These are phyloP conservation scores for Candolleomyces aberdarensis DNA, from an alignment of 768 basidiomycete species.

Conservation along the genomic window DNA sequence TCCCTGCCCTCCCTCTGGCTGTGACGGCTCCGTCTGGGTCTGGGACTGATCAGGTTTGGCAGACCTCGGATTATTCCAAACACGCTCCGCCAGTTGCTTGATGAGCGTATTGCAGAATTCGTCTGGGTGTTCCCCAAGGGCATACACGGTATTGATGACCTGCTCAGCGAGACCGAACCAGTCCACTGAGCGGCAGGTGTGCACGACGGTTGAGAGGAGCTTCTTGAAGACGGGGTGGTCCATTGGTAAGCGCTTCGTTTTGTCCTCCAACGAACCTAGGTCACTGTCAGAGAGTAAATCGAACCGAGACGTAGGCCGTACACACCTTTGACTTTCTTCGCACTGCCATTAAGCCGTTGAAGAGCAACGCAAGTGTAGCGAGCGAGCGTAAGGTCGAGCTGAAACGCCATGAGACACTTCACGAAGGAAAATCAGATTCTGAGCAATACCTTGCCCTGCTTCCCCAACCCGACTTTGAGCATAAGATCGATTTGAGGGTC, in stretches of 20 bases:
- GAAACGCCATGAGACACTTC: not conserved
- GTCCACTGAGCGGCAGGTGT: conserved; percentile 79
- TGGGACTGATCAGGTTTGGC: conserved; percentile 8
- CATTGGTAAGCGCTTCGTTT: conserved; percentile 84
- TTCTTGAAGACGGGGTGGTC: conserved; percentile 81
- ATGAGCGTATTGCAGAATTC: conserved; percentile 76
- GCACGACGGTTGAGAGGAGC: conserved; percentile 76
- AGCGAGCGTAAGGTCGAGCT: conserved; percentile 88
- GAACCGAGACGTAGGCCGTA: not conserved
- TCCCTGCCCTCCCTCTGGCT: conserved; percentile 30
- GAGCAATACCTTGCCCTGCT: conserved; percentile 67
- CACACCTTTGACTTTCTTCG: conserved; percentile 94
- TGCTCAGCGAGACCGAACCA: conserved; percentile 99
- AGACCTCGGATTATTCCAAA: conserved; percentile 38
- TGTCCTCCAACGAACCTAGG: conserved; percentile 83
- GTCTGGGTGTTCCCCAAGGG: conserved; percentile 92
- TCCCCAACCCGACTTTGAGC: conserved; percentile 83
- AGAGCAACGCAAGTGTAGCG: conserved; percentile 92
- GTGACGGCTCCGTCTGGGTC: conserved; percentile 3
- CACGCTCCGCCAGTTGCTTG: conserved; percentile 72
- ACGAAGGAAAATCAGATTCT: not conserved
- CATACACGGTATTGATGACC: conserved; percentile 93
- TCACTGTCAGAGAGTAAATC: not conserved
- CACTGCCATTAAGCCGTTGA: conserved; percentile 89
- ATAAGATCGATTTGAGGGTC: conserved; percentile 79